Percentiles rank a stretch among this genome's conserved stretches.
These are phyloP conservation scores for Sclerotiophoma versabilis DNA, from an alignment of 2,329 filamentous ascomycete species.

Conservation along the genomic window DNA sequence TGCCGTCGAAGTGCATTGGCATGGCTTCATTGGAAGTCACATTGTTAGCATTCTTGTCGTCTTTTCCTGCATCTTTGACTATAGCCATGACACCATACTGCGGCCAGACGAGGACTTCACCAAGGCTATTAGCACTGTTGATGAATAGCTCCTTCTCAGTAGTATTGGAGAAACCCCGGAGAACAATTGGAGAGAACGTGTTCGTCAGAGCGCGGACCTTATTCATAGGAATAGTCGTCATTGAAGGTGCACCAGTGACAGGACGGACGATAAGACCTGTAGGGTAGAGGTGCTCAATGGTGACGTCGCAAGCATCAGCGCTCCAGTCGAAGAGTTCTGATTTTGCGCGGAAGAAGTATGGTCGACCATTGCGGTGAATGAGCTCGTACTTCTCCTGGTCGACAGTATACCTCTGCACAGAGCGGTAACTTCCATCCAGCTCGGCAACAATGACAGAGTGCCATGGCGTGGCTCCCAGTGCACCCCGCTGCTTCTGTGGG, in stretches of 20 bases:
- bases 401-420: slow-evolving; percentile 26
- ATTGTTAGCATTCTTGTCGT: slow-evolving; percentile 58
- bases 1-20: slow-evolving; percentile 64
- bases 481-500: slow-evolving; percentile 28
- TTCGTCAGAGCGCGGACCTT: slow-evolving; percentile 59
- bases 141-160: slow-evolving; percentile 56
- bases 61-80: slow-evolving; percentile 64
- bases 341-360: slow-evolving; percentile 35
- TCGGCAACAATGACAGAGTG: slow-evolving; percentile 31
- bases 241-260: slow-evolving; percentile 36
- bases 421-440: slow-evolving; percentile 30
- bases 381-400: slow-evolving; percentile 31
- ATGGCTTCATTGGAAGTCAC: slow-evolving; percentile 60
- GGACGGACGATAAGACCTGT: slow-evolving; percentile 29
- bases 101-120: slow-evolving; percentile 60
- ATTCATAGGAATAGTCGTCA: slow-evolving; percentile 54
- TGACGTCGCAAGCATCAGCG: slow-evolving; percentile 10
- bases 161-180: slow-evolving; percentile 61
- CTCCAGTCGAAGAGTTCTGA: slow-evolving; percentile 25
- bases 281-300: slow-evolving; percentile 37
- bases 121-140: slow-evolving; percentile 57
- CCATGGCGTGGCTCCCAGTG: slow-evolving; percentile 37
- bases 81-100: slow-evolving; percentile 65
- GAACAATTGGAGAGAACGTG: slow-evolving; percentile 60
- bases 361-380: slow-evolving; percentile 26